phyloP scores from a whole-genome alignment of 306 rosid species.

The Medicago lupulina region DNA sequence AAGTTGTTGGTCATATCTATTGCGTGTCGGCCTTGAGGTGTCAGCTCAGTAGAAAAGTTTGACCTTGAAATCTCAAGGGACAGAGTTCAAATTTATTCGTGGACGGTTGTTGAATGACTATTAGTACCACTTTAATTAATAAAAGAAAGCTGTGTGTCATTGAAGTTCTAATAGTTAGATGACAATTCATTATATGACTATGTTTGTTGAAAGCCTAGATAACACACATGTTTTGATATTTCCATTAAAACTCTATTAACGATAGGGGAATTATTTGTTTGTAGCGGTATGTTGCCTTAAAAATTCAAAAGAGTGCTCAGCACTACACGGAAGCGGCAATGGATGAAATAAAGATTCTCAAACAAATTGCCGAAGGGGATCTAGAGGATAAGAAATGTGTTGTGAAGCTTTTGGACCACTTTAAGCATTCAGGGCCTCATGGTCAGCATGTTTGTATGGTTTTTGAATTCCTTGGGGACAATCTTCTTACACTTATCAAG shows the following conservation, averaged over 20 bases:
- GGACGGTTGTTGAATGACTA: no score
- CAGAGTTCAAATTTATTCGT: no score
- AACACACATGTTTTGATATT: neutral
- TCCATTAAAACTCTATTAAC: constrained; percentile 4
- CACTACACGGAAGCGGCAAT: constrained; percentile 98
- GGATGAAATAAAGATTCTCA: constrained; percentile 95
- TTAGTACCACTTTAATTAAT: no score
- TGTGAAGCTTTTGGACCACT: constrained; percentile 94
- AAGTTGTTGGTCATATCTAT: constrained; percentile 1
- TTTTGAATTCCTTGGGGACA: constrained; percentile 95
- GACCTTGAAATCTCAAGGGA: no score
- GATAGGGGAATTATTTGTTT: constrained; percentile 36
- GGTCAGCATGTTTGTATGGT: constrained; percentile 98
- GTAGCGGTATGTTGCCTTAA: constrained; percentile 92
- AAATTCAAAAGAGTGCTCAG: constrained; percentile 98
- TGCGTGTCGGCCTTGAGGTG: neutral
- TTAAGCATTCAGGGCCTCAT: constrained; percentile 96
- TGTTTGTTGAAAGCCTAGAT: constrained; percentile 14
- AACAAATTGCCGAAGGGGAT: constrained; percentile 94
- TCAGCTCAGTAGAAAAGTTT: neutral
- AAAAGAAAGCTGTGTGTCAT: neutral
- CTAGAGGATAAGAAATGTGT: constrained; percentile 84
- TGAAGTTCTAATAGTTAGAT: constrained; percentile 12
- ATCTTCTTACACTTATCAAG: constrained; percentile 88
- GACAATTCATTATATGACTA: neutral